These are phyloP conservation scores for Avena insularis DNA, from an alignment of 176 grass and related monocot genomes.

Conservation along the genomic window DNA sequence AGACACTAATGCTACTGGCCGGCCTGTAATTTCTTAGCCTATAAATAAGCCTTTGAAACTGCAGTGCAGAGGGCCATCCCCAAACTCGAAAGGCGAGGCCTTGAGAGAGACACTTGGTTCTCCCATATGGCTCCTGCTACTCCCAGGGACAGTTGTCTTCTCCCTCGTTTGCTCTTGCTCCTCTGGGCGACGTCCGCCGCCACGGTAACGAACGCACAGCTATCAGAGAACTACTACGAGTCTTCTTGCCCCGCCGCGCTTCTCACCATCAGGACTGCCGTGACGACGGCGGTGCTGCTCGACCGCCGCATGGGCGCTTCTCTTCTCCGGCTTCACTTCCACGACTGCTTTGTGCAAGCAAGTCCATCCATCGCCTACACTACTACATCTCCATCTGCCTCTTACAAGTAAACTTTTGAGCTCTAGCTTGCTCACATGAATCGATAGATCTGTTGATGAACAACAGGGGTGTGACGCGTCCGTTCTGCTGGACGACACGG, in stretches of 20 bases:
- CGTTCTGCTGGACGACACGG: conserved; percentile 65
- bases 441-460: neutral
- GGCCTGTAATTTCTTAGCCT: neutral
- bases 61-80: neutral
- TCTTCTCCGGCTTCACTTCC: conserved; percentile 73
- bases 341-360: conserved; percentile 81
- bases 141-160: neutral
- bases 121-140: conserved; percentile 10
- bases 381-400: neutral
- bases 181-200: conserved; percentile 22
- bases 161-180: neutral
- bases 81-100: neutral
- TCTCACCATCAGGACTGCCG: conserved; percentile 55
- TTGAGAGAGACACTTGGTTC: neutral
- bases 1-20: neutral
- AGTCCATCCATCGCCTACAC: neutral
- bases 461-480: conserved; percentile 64
- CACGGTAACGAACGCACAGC: conserved; percentile 54
- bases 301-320: conserved; percentile 76
- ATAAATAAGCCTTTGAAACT: conserved; percentile 33
- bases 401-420: no score
- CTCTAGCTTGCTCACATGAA: neutral
- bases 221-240: conserved; percentile 72
- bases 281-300: conserved; percentile 50
- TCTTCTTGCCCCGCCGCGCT: conserved; percentile 64